Conservation (phyloP, 345 rosid species). For the Geranium brycei region DNA sequence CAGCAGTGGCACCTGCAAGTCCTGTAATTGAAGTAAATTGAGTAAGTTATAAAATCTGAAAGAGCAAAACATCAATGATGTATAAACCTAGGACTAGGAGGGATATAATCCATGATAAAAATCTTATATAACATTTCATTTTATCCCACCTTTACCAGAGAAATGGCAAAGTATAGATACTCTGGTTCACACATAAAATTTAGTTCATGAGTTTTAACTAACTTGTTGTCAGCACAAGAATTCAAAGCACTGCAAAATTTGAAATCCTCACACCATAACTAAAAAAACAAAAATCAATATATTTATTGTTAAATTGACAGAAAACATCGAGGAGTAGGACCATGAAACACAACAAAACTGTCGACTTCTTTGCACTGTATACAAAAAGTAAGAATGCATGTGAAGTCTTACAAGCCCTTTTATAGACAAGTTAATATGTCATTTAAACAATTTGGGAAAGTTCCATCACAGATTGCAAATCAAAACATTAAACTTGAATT, state of each 20-base stretch:
- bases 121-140: not conserved
- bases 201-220: not conserved
- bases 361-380: not conserved
- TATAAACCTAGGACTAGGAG: not conserved
- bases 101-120: not conserved
- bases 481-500: not conserved
- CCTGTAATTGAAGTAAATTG: conserved; percentile 24
- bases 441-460: not conserved
- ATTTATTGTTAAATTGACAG: not conserved
- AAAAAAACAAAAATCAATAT: not conserved
- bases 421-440: not conserved
- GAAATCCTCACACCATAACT: not conserved
- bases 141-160: not conserved
- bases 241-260: not conserved
- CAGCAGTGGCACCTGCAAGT: conserved; percentile 44
- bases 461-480: not conserved
- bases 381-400: not conserved
- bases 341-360: not conserved
- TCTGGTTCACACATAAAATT: not conserved
- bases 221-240: not conserved
- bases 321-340: too few relatives aligned
- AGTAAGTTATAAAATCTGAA: conserved; percentile 1
- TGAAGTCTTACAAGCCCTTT: not conserved
- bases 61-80: not conserved
- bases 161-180: not conserved